Percentiles rank a stretch among this genome's conserved stretches.
Conservation (phyloP, 768 basidiomycete species). For the Xerocomellus intermedius region DNA sequence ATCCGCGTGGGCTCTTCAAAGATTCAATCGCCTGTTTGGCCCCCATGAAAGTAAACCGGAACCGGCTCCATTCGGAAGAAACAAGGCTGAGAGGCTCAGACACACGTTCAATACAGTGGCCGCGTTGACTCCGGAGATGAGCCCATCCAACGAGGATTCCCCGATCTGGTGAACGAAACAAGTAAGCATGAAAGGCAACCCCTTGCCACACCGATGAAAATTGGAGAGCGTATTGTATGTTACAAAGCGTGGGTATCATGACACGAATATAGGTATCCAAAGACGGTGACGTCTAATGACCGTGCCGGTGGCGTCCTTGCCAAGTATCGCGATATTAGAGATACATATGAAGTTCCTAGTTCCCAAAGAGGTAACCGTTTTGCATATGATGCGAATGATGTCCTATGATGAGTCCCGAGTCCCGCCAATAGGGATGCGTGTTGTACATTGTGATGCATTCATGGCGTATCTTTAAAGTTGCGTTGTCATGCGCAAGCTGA, state of each 20-base stretch:
- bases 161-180: not conserved
- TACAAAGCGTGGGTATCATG: slow-evolving; percentile 17
- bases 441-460: slow-evolving; percentile 28
- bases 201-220: slow-evolving; percentile 19
- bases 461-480: slow-evolving; percentile 6
- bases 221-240: slow-evolving; percentile 1
- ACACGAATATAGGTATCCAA: slow-evolving; percentile 13
- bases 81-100: too few relatives aligned
- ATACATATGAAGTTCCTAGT: slow-evolving; percentile 18
- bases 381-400: not conserved
- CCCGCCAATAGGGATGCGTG: slow-evolving; percentile 23
- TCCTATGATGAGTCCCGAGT: slow-evolving; percentile 2
- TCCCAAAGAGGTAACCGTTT: not conserved
- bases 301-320: slow-evolving; percentile 7
- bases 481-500: not conserved
- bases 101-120: too few relatives aligned
- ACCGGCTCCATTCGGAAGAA: too few relatives aligned
- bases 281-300: not conserved
- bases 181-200: slow-evolving; percentile 11
- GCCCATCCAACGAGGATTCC: too few relatives aligned
- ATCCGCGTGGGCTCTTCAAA: too few relatives aligned
- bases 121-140: too few relatives aligned
- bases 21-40: too few relatives aligned
- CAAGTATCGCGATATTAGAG: slow-evolving; percentile 17
- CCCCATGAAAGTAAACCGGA: too few relatives aligned